These are phyloP conservation scores for Papiliotrema laurentii DNA, from an alignment of 1,284 basidiomycete genomes.

Conservation along the genomic window DNA sequence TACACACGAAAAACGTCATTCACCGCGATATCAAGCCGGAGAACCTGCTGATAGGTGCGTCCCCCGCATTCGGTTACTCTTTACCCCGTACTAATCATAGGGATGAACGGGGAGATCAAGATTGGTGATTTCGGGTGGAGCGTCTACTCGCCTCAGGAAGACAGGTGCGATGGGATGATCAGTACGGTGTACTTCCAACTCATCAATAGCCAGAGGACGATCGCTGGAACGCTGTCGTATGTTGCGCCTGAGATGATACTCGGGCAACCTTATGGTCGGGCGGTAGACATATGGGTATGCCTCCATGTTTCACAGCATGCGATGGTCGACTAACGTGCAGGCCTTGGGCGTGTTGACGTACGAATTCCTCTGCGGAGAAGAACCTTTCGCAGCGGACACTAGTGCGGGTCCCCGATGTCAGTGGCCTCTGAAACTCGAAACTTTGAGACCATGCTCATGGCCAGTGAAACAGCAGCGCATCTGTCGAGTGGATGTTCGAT, in stretches of 20 bases:
- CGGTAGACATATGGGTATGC: conserved; percentile 39
- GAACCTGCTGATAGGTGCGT: conserved; percentile 76
- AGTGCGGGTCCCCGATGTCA: conserved; percentile 23
- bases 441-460: too few species aligned
- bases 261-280: conserved; percentile 48
- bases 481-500: conserved; percentile 62
- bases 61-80: background rate
- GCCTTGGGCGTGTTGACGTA: conserved; percentile 92
- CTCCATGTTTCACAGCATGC: background rate
- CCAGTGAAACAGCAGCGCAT: conserved; percentile 38
- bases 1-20: conserved; percentile 93
- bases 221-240: conserved; percentile 93
- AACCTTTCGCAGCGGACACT: conserved; percentile 73
- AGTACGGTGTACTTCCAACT: background rate
- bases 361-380: conserved; percentile 84
- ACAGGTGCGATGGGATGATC: conserved; percentile 43
- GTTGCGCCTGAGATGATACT: conserved; percentile 97
- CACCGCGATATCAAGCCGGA: conserved; percentile 99
- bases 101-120: conserved; percentile 90
- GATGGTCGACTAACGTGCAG: conserved; percentile 63
- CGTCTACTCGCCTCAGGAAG: conserved; percentile 75
- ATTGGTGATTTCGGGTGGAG: conserved; percentile 99
- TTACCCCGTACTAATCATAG: conserved; percentile 6
- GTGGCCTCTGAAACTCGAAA: too few species aligned
- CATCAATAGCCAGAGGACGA: conserved; percentile 59